phyloP scores from a whole-genome alignment of 495 filamentous ascomycete species.

The Penicillium macrosclerotiorum region DNA sequence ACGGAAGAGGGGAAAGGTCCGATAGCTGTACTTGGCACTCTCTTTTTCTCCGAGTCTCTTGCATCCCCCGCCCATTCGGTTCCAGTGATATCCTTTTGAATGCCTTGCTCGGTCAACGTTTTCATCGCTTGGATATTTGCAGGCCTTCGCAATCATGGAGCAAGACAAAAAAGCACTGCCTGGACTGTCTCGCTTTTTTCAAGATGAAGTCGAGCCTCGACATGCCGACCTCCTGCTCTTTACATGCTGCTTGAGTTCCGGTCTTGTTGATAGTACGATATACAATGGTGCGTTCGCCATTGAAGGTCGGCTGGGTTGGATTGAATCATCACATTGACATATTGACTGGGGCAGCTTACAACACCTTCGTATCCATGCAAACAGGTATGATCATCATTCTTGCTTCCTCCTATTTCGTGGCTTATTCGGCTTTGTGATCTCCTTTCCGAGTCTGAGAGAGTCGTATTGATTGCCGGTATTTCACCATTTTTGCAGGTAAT shows the following conservation, averaged over 20 bases:
- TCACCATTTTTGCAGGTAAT: constrained; percentile 38
- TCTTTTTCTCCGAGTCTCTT: no score
- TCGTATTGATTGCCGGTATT: no score
- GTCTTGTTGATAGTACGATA: constrained; percentile 50
- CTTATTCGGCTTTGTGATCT: no score
- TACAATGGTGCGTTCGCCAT: constrained; percentile 38
- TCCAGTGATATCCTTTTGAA: no score
- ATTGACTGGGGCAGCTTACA: constrained; percentile 38
- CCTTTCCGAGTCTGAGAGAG: no score
- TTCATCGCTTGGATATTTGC: background rate
- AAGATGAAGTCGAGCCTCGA: constrained; percentile 31
- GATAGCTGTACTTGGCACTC: no score
- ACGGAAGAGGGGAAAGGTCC: no score
- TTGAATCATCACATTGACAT: no score
- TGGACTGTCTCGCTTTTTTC: constrained; percentile 21
- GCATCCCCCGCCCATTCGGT: no score
- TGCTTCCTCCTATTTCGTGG: no score
- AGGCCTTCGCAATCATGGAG: no score
- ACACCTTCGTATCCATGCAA: constrained; percentile 57
- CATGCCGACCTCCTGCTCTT: constrained; percentile 44
- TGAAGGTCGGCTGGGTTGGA: no score
- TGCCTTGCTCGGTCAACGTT: background rate
- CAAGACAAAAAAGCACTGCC: constrained; percentile 2
- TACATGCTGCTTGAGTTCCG: constrained; percentile 48
- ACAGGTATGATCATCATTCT: constrained; percentile 35